phyloP scores from a whole-genome alignment of 192 early-diverging fungal genomes.

The Geosiphon pyriformis region DNA sequence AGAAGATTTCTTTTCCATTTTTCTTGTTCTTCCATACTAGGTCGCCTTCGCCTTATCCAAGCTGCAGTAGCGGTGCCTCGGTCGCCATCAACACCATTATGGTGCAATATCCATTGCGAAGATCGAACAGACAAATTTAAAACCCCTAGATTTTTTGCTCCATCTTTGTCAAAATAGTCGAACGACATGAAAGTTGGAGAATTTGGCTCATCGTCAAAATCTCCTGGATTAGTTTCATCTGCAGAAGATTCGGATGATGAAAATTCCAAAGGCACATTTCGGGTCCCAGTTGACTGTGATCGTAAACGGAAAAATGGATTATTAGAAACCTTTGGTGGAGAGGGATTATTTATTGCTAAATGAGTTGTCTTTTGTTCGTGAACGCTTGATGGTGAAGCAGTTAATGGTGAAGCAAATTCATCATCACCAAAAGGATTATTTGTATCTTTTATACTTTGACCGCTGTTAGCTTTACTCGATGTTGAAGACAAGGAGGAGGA shows the following conservation, averaged over 20 bases:
- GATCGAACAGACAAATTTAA: constrained; percentile 9
- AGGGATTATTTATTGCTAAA: background rate
- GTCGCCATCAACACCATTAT: constrained; percentile 5
- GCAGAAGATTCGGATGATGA: constrained; percentile 8
- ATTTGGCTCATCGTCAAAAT: background rate
- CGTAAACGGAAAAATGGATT: constrained; percentile 4
- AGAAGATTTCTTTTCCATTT: constrained; percentile 16
- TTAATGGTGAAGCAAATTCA: background rate
- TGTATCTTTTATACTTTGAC: background rate
- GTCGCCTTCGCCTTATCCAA: background rate
- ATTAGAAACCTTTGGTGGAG: background rate
- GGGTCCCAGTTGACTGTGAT: background rate
- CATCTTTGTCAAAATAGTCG: constrained; percentile 10
- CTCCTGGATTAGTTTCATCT: background rate
- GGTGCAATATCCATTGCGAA: constrained; percentile 9
- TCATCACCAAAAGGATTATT: constrained; percentile 5
- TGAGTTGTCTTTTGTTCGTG: background rate
- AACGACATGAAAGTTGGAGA: constrained; percentile 14
- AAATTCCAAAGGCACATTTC: constrained; percentile 6
- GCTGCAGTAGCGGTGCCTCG: background rate
- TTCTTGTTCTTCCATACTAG: constrained; percentile 14
- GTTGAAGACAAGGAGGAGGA: background rate
- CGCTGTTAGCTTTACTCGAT: background rate
- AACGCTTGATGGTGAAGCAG: background rate
- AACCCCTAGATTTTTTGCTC: constrained; percentile 2